These are phyloP conservation scores for Pholiota adiposa DNA, from an alignment of 1,284 basidiomycete genomes.

Conservation along the genomic window DNA sequence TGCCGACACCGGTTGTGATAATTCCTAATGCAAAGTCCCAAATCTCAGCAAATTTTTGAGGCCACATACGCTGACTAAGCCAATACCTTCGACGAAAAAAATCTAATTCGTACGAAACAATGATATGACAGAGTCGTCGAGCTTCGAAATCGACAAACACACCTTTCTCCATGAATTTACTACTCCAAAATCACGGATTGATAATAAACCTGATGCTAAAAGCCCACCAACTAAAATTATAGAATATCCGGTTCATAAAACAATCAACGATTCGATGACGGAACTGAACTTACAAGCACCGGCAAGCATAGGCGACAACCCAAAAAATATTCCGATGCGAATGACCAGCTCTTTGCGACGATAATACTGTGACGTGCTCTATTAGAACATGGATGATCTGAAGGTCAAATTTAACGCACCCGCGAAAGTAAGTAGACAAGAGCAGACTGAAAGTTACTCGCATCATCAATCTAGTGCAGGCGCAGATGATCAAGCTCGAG, in stretches of 20 bases:
- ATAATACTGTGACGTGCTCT: constrained; percentile 39
- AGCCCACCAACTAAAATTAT: constrained; percentile 40
- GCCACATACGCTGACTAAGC: no score
- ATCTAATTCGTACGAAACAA: constrained; percentile 26
- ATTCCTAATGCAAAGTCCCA: constrained; percentile 36
- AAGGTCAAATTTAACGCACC: constrained; percentile 29
- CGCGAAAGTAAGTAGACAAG: constrained; percentile 44
- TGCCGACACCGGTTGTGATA: constrained; percentile 40
- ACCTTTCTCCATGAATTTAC: constrained; percentile 42
- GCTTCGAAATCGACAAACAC: neutral
- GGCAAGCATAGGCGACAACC: constrained; percentile 43
- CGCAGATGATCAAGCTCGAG: neutral
- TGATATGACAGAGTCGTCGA: neutral
- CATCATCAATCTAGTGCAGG: neutral
- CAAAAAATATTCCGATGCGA: constrained; percentile 49
- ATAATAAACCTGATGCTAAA: constrained; percentile 42
- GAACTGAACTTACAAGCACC: constrained; percentile 42
- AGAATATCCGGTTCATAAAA: no score
- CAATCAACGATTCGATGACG: neutral
- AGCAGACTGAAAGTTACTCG: constrained; percentile 33
- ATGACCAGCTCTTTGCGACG: constrained; percentile 46
- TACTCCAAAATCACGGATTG: constrained; percentile 35
- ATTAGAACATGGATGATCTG: neutral
- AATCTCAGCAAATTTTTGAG: no score
- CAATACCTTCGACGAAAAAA: constrained; percentile 42